phyloP scores from a whole-genome alignment of 805 yeast species.

The Nakazawaea sp. region DNA sequence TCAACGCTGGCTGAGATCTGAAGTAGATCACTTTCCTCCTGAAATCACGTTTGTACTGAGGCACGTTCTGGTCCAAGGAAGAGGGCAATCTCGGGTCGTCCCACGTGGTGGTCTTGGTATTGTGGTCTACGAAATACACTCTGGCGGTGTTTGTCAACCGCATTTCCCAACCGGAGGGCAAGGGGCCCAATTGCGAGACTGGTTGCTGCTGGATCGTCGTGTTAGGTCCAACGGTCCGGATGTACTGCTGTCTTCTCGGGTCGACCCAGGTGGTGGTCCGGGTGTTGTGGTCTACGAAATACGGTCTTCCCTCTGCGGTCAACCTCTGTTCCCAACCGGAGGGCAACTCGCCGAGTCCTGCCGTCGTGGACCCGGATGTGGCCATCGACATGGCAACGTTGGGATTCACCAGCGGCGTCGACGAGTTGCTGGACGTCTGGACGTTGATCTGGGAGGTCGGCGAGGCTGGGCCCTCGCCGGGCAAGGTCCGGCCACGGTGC shows the following conservation, averaged over 20 bases:
- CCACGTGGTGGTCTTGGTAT: constrained; percentile 99
- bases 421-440: constrained; percentile 18
- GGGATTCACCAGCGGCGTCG: constrained; percentile 34
- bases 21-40: constrained; percentile 95
- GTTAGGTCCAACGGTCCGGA: constrained; percentile 86
- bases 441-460: constrained; percentile 23
- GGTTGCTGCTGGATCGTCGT: constrained; percentile 97
- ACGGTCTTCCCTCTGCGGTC: constrained; percentile 97
- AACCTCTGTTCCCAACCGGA: constrained; percentile 99
- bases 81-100: constrained; percentile 99
- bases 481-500: constrained; percentile 85
- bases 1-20: constrained; percentile 95
- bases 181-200: constrained; percentile 93
- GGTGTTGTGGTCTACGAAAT: constrained; percentile 98
- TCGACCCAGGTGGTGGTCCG: constrained; percentile 99
- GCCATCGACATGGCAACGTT: constrained; percentile 45
- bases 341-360: constrained; percentile 95
- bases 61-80: constrained; percentile 95
- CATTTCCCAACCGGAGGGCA: constrained; percentile 99
- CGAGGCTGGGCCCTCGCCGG: constrained; percentile 43
- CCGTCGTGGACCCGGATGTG: constrained; percentile 82
- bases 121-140: constrained; percentile 97
- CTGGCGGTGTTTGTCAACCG: constrained; percentile 97
- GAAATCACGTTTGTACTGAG: constrained; percentile 98
- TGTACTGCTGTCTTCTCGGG: constrained; percentile 97